A percentile compares a stretch with the other conserved stretches of the same genome.
Conservation (phyloP, 768 basidiomycete genomes). For the Pleurotus djamor region DNA sequence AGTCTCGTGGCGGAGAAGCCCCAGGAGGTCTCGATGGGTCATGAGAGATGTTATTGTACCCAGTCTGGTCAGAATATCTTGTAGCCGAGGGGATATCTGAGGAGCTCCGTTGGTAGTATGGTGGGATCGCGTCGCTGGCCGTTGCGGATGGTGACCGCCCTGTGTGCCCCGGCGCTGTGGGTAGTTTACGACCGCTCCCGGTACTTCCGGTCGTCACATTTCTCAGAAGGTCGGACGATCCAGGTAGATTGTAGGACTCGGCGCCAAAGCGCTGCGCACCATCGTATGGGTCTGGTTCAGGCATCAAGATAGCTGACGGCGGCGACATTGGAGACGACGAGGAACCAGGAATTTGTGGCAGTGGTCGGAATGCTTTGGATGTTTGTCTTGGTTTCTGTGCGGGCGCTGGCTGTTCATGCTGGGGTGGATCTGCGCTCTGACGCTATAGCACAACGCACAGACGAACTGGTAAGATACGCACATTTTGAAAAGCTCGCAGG, state of each 20-base stretch:
- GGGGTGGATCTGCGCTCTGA: constrained; percentile 3
- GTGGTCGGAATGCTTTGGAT: constrained; percentile 25
- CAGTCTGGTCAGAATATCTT: not conserved
- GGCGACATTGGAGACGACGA: constrained; percentile 25
- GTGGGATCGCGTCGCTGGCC: not conserved
- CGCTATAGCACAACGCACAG: not conserved
- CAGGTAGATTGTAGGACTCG: constrained; percentile 19
- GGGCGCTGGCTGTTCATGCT: constrained; percentile 14
- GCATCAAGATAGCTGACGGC: constrained; percentile 29
- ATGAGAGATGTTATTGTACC: not conserved
- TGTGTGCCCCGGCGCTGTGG: constrained; percentile 13
- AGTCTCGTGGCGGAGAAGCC: not conserved
- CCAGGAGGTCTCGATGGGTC: constrained; percentile 2
- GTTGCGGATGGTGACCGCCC: constrained; percentile 3
- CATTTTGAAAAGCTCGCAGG: constrained; percentile 14
- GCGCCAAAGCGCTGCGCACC: constrained; percentile 14
- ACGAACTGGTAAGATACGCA: constrained; percentile 12
- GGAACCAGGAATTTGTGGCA: constrained; percentile 42
- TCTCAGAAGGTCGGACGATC: constrained; percentile 15
- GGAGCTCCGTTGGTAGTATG: not conserved
- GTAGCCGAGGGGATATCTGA: not conserved
- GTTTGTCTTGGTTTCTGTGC: constrained; percentile 22
- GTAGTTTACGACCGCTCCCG: constrained; percentile 14
- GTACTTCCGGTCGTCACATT: constrained; percentile 13
- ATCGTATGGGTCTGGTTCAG: constrained; percentile 39